These are phyloP conservation scores for Debaryomyces subglobosus DNA, from an alignment of 1,139 yeast genomes.

Conservation along the genomic window DNA sequence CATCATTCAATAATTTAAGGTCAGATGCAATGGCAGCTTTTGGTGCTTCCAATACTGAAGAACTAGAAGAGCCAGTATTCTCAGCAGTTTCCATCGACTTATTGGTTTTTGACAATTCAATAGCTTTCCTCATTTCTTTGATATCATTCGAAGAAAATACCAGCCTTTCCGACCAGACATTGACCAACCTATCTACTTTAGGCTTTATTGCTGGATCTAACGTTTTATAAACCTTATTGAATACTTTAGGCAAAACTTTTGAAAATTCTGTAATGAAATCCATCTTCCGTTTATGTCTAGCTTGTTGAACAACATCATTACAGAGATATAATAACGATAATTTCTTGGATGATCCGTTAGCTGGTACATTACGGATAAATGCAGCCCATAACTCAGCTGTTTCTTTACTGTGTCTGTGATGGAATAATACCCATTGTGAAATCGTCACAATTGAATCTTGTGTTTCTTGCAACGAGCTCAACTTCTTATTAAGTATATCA, in stretches of 20 bases:
- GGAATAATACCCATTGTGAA: conserved; percentile 85
- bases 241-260: conserved; percentile 43
- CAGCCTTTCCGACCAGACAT: conserved; percentile 74
- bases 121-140: conserved; percentile 40
- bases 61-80: conserved; percentile 7
- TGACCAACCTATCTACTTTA: conserved; percentile 65
- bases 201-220: conserved; percentile 47
- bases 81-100: conserved; percentile 9
- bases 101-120: conserved; percentile 25
- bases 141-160: conserved; percentile 55
- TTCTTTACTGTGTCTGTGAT: conserved; percentile 64
- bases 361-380: conserved; percentile 31
- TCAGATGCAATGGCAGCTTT: conserved; percentile 37
- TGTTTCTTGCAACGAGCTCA: conserved; percentile 67
- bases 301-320: conserved; percentile 84
- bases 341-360: conserved; percentile 46
- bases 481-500: conserved; percentile 57
- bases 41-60: conserved; percentile 8
- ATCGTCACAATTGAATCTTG: conserved; percentile 83
- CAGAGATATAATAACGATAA: conserved; percentile 71
- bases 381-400: conserved; percentile 67
- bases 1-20: conserved; percentile 38
- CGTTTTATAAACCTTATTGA: conserved; percentile 33
- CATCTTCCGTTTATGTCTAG: conserved; percentile 62
- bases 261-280: conserved; percentile 67